These are phyloP conservation scores for Aphanomyces astaci DNA, from an alignment of 352 stramenopile genomes.

Conservation along the genomic window DNA sequence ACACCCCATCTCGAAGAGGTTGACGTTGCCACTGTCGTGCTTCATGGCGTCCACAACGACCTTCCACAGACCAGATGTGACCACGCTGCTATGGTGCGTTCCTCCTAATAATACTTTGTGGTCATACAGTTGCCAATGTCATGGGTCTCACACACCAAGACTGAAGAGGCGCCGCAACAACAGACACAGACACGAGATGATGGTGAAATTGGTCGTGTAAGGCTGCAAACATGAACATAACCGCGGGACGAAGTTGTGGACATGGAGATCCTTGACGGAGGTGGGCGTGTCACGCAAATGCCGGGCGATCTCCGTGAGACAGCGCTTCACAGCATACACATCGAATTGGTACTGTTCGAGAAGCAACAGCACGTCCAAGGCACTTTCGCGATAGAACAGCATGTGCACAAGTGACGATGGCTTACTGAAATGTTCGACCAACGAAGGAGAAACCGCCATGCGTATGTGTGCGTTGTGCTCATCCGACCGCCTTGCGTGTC, in stretches of 20 bases:
- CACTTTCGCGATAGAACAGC: constrained; percentile 52
- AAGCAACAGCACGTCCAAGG: constrained; percentile 30
- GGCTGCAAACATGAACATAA: constrained; percentile 28
- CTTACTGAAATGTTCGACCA: neutral
- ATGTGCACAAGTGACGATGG: constrained; percentile 26
- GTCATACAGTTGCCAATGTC: constrained; percentile 37
- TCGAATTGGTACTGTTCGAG: constrained; percentile 31
- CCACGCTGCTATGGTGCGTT: constrained; percentile 52
- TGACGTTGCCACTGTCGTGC: constrained; percentile 24
- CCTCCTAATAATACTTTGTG: too few species aligned
- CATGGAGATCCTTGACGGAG: constrained; percentile 31
- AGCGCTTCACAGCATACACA: constrained; percentile 43
- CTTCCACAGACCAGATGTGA: constrained; percentile 33
- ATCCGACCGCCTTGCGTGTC: neutral
- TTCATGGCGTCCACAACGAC: constrained; percentile 31
- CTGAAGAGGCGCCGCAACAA: constrained; percentile 44
- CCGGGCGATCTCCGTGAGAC: constrained; percentile 43
- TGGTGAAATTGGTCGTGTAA: constrained; percentile 32
- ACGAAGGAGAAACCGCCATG: constrained; percentile 13
- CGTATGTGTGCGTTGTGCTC: constrained; percentile 6
- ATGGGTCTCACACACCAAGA: constrained; percentile 23
- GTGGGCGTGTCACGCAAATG: constrained; percentile 33
- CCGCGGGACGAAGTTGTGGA: constrained; percentile 31
- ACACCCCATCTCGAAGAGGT: constrained; percentile 38
- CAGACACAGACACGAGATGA: constrained; percentile 36